A percentile compares a stretch with the other conserved stretches of the same genome.
These are phyloP conservation scores for Chrysosporium queenslandicum DNA, from an alignment of 2,329 filamentous ascomycete species.

Conservation along the genomic window DNA sequence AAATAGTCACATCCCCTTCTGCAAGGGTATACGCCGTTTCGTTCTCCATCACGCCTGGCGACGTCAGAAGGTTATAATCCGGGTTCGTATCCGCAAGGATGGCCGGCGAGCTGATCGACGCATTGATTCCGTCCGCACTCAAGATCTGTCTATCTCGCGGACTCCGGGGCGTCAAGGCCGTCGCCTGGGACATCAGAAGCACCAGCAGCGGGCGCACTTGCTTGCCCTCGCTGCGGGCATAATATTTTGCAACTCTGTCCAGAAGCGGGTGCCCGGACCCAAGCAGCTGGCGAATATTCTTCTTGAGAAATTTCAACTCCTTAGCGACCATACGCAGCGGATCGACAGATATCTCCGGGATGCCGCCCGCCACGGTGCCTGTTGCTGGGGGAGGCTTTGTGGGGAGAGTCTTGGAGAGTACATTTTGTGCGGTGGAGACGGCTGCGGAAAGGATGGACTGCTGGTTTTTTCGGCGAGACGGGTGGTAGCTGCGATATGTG, in stretches of 20 bases:
- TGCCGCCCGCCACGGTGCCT: constrained; percentile 20
- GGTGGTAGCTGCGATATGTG: constrained; percentile 33
- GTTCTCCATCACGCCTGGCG: constrained; percentile 35
- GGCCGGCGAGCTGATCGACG: constrained; percentile 48
- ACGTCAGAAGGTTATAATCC: constrained; percentile 47
- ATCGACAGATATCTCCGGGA: constrained; percentile 60
- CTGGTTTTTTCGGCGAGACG: constrained; percentile 31
- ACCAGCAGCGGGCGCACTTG: constrained; percentile 91
- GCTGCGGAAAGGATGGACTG: constrained; percentile 36
- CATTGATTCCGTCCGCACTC: constrained; percentile 41
- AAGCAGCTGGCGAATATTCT: constrained; percentile 85
- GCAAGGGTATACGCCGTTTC: constrained; percentile 20
- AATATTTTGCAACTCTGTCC: constrained; percentile 95
- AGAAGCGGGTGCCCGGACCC: constrained; percentile 90
- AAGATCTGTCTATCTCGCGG: constrained; percentile 27
- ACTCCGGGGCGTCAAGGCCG: constrained; percentile 62
- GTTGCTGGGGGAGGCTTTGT: constrained; percentile 12
- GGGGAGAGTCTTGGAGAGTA: constrained; percentile 36
- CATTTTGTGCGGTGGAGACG: constrained; percentile 44
- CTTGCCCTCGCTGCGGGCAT: constrained; percentile 92
- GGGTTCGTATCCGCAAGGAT: constrained; percentile 78
- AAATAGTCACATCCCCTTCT: constrained; percentile 43
- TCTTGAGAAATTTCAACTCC: constrained; percentile 91
- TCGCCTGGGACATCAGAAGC: constrained; percentile 90
- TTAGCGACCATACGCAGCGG: constrained; percentile 84